Percentiles rank a stretch among this genome's conserved stretches.
Evolutionary conservation across 192 early-diverging fungal genomes (phyloP).

Genomic region (Backusella morwellensis): DNA sequence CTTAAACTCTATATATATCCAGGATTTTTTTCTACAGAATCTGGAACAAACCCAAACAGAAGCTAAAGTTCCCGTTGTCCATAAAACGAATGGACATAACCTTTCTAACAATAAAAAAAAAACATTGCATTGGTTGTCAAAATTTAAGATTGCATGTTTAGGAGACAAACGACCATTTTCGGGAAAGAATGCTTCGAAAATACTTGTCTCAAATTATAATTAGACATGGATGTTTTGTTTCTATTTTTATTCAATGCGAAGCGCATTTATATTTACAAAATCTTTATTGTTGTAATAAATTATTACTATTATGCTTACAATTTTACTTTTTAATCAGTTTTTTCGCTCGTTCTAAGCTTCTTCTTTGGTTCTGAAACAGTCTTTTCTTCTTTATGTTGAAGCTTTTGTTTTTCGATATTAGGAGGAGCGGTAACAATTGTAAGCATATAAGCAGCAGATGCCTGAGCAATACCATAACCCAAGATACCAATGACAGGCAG

Average conservation of each 20-base stretch:
- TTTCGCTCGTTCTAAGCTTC: background rate
- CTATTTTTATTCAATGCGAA: no score
- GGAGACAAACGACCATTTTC: no score
- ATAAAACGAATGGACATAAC: background rate
- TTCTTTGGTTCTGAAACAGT: background rate
- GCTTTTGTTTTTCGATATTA: background rate
- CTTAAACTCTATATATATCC: background rate
- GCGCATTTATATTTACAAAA: background rate
- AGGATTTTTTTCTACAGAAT: background rate
- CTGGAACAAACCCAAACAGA: background rate
- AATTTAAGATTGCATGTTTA: background rate
- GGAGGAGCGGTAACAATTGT: slow-evolving; percentile 28
- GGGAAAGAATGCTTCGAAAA: no score
- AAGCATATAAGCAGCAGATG: slow-evolving; percentile 36
- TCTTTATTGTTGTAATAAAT: background rate
- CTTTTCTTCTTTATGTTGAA: background rate
- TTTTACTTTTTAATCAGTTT: background rate
- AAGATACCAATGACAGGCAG: slow-evolving; percentile 55
- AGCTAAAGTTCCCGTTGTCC: no score
- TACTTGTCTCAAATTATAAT: no score
- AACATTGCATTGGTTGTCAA: background rate
- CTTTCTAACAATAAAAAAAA: background rate
- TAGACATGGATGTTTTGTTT: no score
- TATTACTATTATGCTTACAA: background rate
- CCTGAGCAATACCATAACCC: slow-evolving; percentile 56